These are phyloP conservation scores for Metarhizium guizhouense DNA, from an alignment of 2,329 filamentous ascomycete genomes.

Conservation along the genomic window DNA sequence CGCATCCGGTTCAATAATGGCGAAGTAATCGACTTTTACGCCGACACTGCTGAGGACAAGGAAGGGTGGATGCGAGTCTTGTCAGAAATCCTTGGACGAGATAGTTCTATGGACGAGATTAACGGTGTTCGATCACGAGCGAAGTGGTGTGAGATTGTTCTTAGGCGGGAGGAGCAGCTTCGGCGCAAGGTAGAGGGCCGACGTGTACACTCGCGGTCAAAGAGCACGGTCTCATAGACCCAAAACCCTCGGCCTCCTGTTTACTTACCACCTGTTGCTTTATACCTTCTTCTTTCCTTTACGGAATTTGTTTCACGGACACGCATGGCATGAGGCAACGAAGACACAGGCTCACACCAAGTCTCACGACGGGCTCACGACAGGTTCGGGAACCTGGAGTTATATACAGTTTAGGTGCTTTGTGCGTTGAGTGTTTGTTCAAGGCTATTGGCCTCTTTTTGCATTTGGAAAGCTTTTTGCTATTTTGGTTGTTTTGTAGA, in stretches of 20 bases:
- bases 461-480: background rate
- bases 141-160: slow-evolving; percentile 60
- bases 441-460: background rate
- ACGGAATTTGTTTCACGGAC: background rate
- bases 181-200: slow-evolving; percentile 44
- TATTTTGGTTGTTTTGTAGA: background rate
- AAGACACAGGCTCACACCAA: background rate
- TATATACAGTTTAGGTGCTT: background rate
- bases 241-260: background rate
- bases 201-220: slow-evolving; percentile 46
- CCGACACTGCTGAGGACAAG: slow-evolving; percentile 79
- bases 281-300: background rate
- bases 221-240: slow-evolving; percentile 38
- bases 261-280: background rate
- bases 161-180: slow-evolving; percentile 54
- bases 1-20: slow-evolving; percentile 97
- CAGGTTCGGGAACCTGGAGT: slow-evolving; percentile 4
- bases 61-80: slow-evolving; percentile 92
- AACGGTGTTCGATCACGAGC: slow-evolving; percentile 34
- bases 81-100: slow-evolving; percentile 56
- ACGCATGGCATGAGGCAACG: slow-evolving; percentile 3
- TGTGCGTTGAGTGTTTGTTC: background rate
- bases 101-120: slow-evolving; percentile 36
- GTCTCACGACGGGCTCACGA: slow-evolving; percentile 1
- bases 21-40: slow-evolving; percentile 97